Conservation (phyloP, 768 basidiomycete species). For the Mycena galopus region DNA sequence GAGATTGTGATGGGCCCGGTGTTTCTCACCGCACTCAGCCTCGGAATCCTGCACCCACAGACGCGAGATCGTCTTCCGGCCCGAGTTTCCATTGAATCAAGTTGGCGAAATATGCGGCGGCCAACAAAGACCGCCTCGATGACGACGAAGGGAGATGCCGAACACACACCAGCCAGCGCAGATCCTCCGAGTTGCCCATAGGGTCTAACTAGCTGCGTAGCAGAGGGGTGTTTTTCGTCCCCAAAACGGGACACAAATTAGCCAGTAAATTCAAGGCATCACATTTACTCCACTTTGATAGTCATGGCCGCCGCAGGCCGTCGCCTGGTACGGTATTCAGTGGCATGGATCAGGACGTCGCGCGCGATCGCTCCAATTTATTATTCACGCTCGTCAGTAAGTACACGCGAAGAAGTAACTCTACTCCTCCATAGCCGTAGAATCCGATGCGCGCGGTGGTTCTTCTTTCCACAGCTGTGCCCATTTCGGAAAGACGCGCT, state of each 20-base stretch:
- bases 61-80: neutral
- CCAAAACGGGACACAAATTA: neutral
- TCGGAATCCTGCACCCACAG: neutral
- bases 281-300: conserved; percentile 21
- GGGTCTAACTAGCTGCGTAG: too few species aligned
- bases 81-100: too few species aligned
- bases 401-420: neutral
- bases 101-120: too few species aligned
- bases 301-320: neutral
- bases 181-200: too few species aligned
- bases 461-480: conserved; percentile 63
- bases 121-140: too few species aligned
- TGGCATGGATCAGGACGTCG: neutral
- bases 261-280: neutral
- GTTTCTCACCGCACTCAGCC: neutral
- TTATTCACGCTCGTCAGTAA: conserved; percentile 26
- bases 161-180: too few species aligned
- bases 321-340: neutral
- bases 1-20: neutral
- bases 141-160: too few species aligned
- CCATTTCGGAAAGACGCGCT: conserved; percentile 94
- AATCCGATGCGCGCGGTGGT: conserved; percentile 2
- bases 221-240: neutral
- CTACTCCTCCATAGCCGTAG: conserved; percentile 57
- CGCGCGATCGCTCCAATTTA: conserved; percentile 1